Percentiles rank a stretch among this genome's conserved stretches.
phyloP scores from a whole-genome alignment of 2,329 filamentous ascomycete species.

The Microcyclosporella mali region DNA sequence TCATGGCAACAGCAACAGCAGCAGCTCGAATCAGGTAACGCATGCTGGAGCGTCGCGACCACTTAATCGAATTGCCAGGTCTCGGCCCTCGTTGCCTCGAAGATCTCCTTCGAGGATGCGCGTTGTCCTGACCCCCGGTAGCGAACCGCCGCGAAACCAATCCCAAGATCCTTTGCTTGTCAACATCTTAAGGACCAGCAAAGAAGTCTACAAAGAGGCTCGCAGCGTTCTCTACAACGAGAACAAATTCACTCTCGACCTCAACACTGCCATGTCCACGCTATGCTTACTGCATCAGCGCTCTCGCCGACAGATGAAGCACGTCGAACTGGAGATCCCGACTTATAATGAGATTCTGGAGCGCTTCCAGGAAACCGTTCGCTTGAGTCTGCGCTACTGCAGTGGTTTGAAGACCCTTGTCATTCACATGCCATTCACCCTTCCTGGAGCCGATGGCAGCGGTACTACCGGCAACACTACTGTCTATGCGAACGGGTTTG shows the following conservation, averaged over 20 bases:
- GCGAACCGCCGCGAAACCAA: constrained; percentile 20
- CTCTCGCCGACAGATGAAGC: constrained; percentile 38
- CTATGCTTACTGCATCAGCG: constrained; percentile 39
- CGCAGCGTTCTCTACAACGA: constrained; percentile 37
- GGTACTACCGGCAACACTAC: constrained; percentile 33
- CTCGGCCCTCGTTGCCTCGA: constrained; percentile 1
- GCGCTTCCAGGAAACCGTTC: constrained; percentile 41
- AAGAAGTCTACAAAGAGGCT: constrained; percentile 37
- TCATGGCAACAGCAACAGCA: not conserved
- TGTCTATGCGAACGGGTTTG: constrained; percentile 44
- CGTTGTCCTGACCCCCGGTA: not conserved
- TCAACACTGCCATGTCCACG: constrained; percentile 34
- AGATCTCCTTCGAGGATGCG: not conserved
- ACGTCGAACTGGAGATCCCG: constrained; percentile 40
- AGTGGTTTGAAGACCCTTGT: constrained; percentile 40
- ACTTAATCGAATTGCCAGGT: not conserved
- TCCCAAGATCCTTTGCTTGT: constrained; percentile 34
- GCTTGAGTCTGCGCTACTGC: constrained; percentile 42
- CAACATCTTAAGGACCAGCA: constrained; percentile 35
- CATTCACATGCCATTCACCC: constrained; percentile 34
- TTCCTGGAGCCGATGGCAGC: constrained; percentile 27
- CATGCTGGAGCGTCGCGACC: not conserved
- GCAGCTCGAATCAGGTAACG: not conserved
- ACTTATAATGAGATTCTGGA: constrained; percentile 43
- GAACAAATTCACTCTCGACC: constrained; percentile 36